phyloP scores from a whole-genome alignment of 2,329 filamentous ascomycete genomes.

The Cercospora beticola region DNA sequence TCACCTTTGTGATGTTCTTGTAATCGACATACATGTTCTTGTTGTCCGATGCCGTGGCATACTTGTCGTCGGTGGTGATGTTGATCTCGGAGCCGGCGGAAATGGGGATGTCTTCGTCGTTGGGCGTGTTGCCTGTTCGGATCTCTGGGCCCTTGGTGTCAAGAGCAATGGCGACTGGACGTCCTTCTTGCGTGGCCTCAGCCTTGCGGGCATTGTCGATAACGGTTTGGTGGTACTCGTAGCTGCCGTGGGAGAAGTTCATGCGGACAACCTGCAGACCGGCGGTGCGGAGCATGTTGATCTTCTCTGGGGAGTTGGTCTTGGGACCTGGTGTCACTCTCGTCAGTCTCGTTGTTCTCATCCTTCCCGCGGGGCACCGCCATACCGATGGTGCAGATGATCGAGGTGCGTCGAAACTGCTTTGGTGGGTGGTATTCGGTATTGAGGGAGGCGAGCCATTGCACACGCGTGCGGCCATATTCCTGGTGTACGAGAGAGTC shows the following conservation, averaged over 20 bases:
- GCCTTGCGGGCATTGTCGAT: constrained; percentile 93
- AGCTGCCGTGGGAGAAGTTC: constrained; percentile 96
- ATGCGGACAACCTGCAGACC: constrained; percentile 99
- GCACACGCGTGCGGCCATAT: constrained; percentile 67
- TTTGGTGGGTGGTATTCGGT: constrained; percentile 82
- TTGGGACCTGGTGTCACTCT: constrained; percentile 64
- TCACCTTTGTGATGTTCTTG: constrained; percentile 99
- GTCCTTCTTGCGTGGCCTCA: constrained; percentile 72
- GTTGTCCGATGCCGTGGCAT: constrained; percentile 78
- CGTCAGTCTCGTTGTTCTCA: neutral
- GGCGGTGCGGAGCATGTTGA: constrained; percentile 82
- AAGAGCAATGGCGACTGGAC: constrained; percentile 92
- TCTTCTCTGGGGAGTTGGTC: constrained; percentile 96
- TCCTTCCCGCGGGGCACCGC: neutral
- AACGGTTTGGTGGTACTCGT: constrained; percentile 97
- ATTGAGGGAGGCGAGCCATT: constrained; percentile 77
- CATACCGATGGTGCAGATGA: constrained; percentile 93
- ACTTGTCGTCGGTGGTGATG: constrained; percentile 95
- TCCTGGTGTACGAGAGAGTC: constrained; percentile 83
- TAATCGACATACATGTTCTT: constrained; percentile 99
- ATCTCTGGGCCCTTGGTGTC: constrained; percentile 85
- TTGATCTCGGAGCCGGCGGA: constrained; percentile 80
- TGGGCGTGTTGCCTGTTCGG: constrained; percentile 72
- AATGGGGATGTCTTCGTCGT: constrained; percentile 76
- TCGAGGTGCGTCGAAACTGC: constrained; percentile 94